phyloP scores from a whole-genome alignment of 1,284 basidiomycete genomes.

The Boletellus deceptivus region DNA sequence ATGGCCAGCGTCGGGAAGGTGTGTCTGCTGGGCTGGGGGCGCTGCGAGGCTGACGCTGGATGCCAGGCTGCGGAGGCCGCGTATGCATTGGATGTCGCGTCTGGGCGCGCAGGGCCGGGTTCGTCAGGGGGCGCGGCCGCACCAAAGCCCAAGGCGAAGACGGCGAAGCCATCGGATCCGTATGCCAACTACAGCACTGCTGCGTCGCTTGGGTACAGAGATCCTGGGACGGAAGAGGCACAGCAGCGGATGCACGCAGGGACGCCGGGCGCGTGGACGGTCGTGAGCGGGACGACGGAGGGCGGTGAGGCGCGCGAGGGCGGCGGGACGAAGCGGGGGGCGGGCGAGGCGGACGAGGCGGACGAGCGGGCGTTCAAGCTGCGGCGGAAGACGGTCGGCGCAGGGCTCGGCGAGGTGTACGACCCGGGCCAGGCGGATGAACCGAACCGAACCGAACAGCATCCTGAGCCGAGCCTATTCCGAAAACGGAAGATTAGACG shows the following conservation, averaged over 20 bases:
- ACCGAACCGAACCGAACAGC: conserved; percentile 6
- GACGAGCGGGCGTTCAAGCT: conserved; percentile 65
- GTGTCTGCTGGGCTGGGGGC: neutral
- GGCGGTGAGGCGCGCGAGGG: neutral
- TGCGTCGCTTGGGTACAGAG: conserved; percentile 73
- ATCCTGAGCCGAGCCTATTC: conserved; percentile 15
- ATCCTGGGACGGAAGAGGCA: conserved; percentile 70
- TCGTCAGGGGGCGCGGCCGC: conserved; percentile 33
- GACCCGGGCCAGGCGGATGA: conserved; percentile 65
- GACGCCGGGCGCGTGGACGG: conserved; percentile 81
- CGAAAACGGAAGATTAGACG: conserved; percentile 20
- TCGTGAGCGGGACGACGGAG: conserved; percentile 37
- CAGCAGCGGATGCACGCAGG: conserved; percentile 64
- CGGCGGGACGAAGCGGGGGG: neutral
- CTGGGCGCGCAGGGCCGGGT: conserved; percentile 55
- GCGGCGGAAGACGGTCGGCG: conserved; percentile 52
- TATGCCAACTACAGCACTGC: conserved; percentile 88
- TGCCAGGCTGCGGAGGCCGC: conserved; percentile 70
- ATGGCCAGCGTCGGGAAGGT: conserved; percentile 86
- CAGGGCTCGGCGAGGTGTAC: conserved; percentile 67
- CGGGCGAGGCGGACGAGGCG: conserved; percentile 34
- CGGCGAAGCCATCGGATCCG: conserved; percentile 60
- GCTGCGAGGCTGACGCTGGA: neutral
- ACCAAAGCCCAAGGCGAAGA: conserved; percentile 38
- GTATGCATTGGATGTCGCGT: conserved; percentile 67